Percentiles rank a stretch among this genome's conserved stretches.
Evolutionary conservation across 1,284 basidiomycete genomes (phyloP).

Genomic region (Leccinum fuscescens): DNA sequence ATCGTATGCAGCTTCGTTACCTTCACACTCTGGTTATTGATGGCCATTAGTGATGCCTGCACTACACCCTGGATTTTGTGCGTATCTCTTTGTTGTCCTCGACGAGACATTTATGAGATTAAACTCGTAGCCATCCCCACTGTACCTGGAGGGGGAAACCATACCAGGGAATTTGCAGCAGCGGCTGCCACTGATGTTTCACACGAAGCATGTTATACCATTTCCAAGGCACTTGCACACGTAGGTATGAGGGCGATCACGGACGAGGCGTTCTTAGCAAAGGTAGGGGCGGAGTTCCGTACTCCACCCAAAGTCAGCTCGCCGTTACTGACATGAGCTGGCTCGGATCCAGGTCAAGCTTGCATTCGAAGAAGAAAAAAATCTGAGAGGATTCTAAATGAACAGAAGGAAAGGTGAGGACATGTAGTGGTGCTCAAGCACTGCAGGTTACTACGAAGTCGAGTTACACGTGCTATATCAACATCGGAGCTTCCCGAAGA

Average conservation of each 20-base stretch:
- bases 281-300: not conserved
- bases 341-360: conserved; percentile 24
- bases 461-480: not conserved
- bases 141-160: conserved; percentile 57
- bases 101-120: not conserved
- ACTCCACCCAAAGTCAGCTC: not conserved
- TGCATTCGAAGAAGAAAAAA: conserved; percentile 29
- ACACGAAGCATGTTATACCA: conserved; percentile 53
- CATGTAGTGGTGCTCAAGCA: not conserved
- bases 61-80: conserved; percentile 48
- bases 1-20: conserved; percentile 38
- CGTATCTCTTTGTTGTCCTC: not conserved
- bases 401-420: not conserved
- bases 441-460: not conserved
- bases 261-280: conserved; percentile 41
- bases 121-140: conserved; percentile 46
- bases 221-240: conserved; percentile 58
- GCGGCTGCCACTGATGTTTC: conserved; percentile 54
- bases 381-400: conserved; percentile 9
- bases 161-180: conserved; percentile 56
- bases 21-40: not conserved
- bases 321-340: not conserved
- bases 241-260: conserved; percentile 55
- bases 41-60: conserved; percentile 40
- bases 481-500: not conserved